phyloP scores from a whole-genome alignment of 495 filamentous ascomycete genomes.

The Hamigera avellanea region DNA sequence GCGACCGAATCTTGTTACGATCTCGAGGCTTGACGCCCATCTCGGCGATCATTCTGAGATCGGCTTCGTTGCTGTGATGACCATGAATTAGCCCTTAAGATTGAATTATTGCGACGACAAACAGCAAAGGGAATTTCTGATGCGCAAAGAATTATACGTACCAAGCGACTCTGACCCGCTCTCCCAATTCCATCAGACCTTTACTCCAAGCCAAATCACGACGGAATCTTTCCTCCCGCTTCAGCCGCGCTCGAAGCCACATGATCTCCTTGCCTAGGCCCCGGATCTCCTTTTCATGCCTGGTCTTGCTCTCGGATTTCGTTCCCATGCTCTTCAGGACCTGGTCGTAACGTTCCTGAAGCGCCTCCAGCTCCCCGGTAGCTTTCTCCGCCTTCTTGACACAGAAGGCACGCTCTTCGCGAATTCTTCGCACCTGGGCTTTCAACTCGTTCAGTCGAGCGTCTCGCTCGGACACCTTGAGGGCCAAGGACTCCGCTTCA shows the following conservation, averaged over 20 bases:
- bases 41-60: conserved; percentile 68
- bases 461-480: conserved; percentile 44
- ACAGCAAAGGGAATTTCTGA: no score
- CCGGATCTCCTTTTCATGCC: conserved; percentile 69
- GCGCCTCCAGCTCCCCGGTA: conserved; percentile 38
- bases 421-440: conserved; percentile 40
- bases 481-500: conserved; percentile 50
- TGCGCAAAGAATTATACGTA: conserved; percentile 41
- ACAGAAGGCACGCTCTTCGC: conserved; percentile 45
- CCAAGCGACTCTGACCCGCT: conserved; percentile 69
- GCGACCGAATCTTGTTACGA: conserved; percentile 15
- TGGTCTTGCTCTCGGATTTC: conserved; percentile 36
- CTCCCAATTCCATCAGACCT: conserved; percentile 64
- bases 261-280: conserved; percentile 81
- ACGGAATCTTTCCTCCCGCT: conserved; percentile 70
- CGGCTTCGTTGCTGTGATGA: conserved; percentile 69
- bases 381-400: conserved; percentile 36
- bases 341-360: conserved; percentile 42
- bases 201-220: conserved; percentile 70
- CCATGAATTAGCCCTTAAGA: conserved; percentile 7
- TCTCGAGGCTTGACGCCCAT: conserved; percentile 53
- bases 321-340: conserved; percentile 32
- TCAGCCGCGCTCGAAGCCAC: conserved; percentile 69
- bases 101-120: no score
- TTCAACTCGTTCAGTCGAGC: conserved; percentile 44